phyloP scores from a whole-genome alignment of 352 stramenopile genomes.

The Globisporangium spiculum region DNA sequence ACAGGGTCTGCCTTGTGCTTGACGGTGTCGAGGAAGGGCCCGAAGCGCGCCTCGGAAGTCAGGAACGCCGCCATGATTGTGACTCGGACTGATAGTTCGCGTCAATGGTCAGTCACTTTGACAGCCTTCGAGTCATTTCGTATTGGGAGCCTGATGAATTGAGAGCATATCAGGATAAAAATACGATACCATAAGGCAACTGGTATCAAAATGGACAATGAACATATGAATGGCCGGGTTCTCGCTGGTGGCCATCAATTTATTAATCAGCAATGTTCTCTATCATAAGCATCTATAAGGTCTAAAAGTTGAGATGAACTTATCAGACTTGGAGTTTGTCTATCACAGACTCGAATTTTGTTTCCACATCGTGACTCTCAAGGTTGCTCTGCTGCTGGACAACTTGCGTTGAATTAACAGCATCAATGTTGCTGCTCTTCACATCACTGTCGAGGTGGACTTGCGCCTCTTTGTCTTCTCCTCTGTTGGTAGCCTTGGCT shows the following conservation, averaged over 20 bases:
- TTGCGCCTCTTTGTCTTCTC: neutral
- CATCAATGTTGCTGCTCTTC: neutral
- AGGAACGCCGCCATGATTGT: conserved; percentile 43
- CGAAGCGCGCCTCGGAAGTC: conserved; percentile 42
- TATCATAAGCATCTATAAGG: neutral
- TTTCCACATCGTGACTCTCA: neutral
- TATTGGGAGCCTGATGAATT: neutral
- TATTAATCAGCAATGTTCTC: neutral
- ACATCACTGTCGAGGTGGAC: neutral
- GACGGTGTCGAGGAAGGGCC: conserved; percentile 35
- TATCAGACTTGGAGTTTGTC: neutral
- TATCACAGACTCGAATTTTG: neutral
- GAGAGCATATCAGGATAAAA: conserved; percentile 6
- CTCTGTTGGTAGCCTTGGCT: neutral
- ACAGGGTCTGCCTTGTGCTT: conserved; percentile 38
- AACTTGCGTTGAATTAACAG: neutral
- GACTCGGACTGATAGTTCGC: neutral
- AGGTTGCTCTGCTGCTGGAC: neutral
- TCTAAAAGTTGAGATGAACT: neutral
- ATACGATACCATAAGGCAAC: neutral
- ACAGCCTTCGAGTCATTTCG: neutral
- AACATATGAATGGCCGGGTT: too few relatives aligned
- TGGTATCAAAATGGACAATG: neutral
- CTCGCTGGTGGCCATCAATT: neutral
- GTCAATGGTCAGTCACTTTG: neutral